Conservation (phyloP, 139 green algal species). For the Haematococcus lacustris region DNA sequence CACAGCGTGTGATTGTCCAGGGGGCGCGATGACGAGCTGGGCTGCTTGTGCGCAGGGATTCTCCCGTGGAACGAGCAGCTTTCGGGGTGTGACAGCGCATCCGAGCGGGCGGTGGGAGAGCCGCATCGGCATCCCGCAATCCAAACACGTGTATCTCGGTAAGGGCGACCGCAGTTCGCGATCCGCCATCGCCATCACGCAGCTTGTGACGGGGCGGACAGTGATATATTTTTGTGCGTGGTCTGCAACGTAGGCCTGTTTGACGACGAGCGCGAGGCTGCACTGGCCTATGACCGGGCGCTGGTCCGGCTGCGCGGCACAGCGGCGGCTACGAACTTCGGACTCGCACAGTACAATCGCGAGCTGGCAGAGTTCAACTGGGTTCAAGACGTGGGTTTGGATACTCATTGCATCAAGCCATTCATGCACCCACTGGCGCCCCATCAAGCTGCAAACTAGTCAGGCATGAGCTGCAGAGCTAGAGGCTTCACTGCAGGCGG, state of each 20-base stretch:
- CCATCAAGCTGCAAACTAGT: too few relatives aligned
- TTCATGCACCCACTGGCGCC: too few relatives aligned
- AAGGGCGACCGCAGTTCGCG: too few relatives aligned
- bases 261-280: conserved; percentile 15
- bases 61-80: conserved; percentile 70
- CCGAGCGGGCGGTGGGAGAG: conserved; percentile 79
- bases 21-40: neutral
- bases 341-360: conserved; percentile 10
- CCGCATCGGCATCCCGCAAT: conserved; percentile 76
- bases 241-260: conserved; percentile 7
- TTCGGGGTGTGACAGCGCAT: conserved; percentile 78
- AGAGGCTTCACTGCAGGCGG: too few relatives aligned
- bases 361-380: conserved; percentile 23
- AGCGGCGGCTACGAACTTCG: conserved; percentile 26
- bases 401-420: too few relatives aligned
- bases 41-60: conserved; percentile 66
- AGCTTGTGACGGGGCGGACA: too few relatives aligned
- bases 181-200: too few relatives aligned
- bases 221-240: conserved; percentile 22
- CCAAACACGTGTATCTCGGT: conserved; percentile 87
- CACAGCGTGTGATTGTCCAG: neutral
- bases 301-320: conserved; percentile 40
- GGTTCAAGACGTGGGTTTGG: neutral
- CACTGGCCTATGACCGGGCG: conserved; percentile 61
- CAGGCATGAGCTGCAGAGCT: too few relatives aligned